Evolutionary conservation across 1,284 basidiomycete genomes (phyloP).

Genomic region (Farysia itapuensis): DNA sequence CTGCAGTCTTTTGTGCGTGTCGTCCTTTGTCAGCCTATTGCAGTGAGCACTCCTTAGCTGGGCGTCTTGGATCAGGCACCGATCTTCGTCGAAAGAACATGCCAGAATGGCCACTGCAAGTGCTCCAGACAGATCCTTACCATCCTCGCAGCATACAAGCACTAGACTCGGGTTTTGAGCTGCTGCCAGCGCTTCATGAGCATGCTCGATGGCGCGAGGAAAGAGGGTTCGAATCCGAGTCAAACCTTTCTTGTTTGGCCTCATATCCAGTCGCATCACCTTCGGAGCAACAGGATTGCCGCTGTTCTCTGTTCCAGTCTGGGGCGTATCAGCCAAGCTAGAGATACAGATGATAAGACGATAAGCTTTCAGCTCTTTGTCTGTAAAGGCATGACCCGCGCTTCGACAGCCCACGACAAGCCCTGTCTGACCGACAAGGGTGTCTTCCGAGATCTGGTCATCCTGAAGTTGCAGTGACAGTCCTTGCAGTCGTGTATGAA

Average conservation of each 20-base stretch:
- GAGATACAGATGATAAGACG: not conserved
- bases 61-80: slow-evolving; percentile 5
- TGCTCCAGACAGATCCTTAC: slow-evolving; percentile 27
- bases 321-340: not conserved
- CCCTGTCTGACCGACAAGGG: not conserved
- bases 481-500: too few relatives aligned
- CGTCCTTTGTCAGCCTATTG: slow-evolving; percentile 63
- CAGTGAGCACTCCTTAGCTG: not conserved
- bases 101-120: slow-evolving; percentile 29
- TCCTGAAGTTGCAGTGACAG: too few relatives aligned
- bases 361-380: not conserved
- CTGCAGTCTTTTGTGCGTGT: slow-evolving; percentile 71
- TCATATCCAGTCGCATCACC: slow-evolving; percentile 6
- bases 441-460: too few relatives aligned
- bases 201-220: slow-evolving; percentile 18
- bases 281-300: too few relatives aligned
- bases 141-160: slow-evolving; percentile 26
- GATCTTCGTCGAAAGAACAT: slow-evolving; percentile 52
- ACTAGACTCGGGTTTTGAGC: not conserved
- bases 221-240: slow-evolving; percentile 14
- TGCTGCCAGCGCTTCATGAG: slow-evolving; percentile 6
- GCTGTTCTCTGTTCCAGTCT: too few relatives aligned
- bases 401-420: not conserved
- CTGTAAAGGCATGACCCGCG: not conserved
- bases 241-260: slow-evolving; percentile 34